These are phyloP conservation scores for Ceratocystis colombiana DNA, from an alignment of 2,329 filamentous ascomycete genomes.

Conservation along the genomic window DNA sequence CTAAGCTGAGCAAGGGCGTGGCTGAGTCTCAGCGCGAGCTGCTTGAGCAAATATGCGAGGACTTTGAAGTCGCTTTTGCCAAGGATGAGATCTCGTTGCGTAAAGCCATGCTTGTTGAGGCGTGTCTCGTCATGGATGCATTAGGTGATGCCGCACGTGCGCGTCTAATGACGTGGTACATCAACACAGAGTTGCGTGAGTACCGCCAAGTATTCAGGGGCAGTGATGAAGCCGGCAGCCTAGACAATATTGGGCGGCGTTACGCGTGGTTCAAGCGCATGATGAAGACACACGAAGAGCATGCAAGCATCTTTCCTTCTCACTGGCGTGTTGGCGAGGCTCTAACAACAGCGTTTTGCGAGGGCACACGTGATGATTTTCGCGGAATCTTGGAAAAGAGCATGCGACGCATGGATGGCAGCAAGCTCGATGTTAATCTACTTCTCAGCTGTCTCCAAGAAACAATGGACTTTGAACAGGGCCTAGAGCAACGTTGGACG, in stretches of 20 bases:
- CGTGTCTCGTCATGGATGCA: conserved; percentile 88
- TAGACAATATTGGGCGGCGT: conserved; percentile 90
- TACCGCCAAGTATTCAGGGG: conserved; percentile 93
- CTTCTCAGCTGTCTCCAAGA: conserved; percentile 84
- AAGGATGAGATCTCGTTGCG: conserved; percentile 69
- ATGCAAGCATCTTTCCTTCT: conserved; percentile 73
- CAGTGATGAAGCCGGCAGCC: conserved; percentile 87
- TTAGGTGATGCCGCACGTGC: conserved; percentile 77
- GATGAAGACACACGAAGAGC: conserved; percentile 92
- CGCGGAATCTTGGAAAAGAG: conserved; percentile 83
- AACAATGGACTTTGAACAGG: conserved; percentile 93
- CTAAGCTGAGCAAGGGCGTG: conserved; percentile 81
- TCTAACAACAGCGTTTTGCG: conserved; percentile 84
- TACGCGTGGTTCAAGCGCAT: conserved; percentile 97
- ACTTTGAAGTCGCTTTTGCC: conserved; percentile 91
- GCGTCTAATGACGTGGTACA: conserved; percentile 87
- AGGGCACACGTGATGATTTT: conserved; percentile 91
- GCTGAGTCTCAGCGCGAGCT: conserved; percentile 86
- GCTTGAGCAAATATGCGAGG: conserved; percentile 95
- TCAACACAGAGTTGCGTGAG: conserved; percentile 91
- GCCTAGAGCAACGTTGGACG: conserved; percentile 72
- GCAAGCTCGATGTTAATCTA: conserved; percentile 78
- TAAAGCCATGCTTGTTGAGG: conserved; percentile 66
- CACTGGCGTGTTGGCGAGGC: conserved; percentile 87
- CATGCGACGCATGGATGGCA: conserved; percentile 64